These are phyloP conservation scores for Globisporangium lucens DNA, from an alignment of 352 stramenopile genomes.

Conservation along the genomic window DNA sequence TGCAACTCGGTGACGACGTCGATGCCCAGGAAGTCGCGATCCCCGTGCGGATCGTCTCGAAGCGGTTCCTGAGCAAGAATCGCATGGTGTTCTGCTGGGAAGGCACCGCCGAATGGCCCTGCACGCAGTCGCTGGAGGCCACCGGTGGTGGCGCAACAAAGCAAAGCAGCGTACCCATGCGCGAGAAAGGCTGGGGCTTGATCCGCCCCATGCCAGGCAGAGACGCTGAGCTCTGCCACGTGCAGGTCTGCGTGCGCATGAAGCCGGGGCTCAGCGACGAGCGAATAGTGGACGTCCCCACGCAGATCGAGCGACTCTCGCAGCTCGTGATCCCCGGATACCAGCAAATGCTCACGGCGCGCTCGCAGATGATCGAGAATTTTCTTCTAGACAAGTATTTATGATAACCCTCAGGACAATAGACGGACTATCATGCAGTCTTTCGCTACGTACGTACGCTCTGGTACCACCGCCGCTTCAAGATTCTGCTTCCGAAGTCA, in stretches of 20 bases:
- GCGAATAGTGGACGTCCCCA: conserved; percentile 2
- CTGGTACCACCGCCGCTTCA: neutral
- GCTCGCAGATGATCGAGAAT: conserved; percentile 23
- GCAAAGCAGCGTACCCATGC: neutral
- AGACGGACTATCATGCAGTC: too few species aligned
- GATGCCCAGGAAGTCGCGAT: neutral
- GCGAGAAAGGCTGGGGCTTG: conserved; percentile 15
- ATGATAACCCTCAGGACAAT: neutral
- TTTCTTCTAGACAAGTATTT: conserved; percentile 13
- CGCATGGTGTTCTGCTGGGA: conserved; percentile 15
- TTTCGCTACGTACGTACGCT: too few species aligned
- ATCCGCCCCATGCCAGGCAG: conserved; percentile 2
- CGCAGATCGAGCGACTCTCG: conserved; percentile 2
- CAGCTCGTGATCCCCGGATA: conserved; percentile 13
- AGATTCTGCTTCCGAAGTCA: neutral
- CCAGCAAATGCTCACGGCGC: conserved; percentile 3
- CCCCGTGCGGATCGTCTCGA: conserved; percentile 3
- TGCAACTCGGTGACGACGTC: neutral
- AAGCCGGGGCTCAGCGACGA: conserved; percentile 10
- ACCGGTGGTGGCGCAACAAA: neutral
- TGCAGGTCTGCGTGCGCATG: conserved; percentile 12
- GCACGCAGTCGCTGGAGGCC: neutral
- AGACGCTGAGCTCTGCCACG: neutral
- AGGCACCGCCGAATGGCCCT: conserved; percentile 13
- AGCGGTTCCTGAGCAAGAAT: conserved; percentile 16